A percentile compares a stretch with the other conserved stretches of the same genome.
Conservation (phyloP, 352 stramenopile species). For the Globisporangium perplexum region DNA sequence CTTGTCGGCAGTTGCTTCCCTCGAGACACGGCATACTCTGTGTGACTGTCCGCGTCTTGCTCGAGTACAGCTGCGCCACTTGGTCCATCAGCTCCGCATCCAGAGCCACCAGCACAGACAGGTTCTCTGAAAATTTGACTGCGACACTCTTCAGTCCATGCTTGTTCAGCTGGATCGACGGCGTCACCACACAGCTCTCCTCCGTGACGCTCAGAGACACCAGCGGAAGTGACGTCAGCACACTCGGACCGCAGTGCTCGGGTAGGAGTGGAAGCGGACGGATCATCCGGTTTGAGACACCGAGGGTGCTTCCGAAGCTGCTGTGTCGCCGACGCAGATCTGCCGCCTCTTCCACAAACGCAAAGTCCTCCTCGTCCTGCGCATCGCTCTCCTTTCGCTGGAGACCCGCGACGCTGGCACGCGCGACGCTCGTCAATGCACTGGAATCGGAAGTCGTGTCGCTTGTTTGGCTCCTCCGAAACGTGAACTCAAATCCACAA, state of each 20-base stretch:
- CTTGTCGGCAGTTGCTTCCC: slow-evolving; percentile 61
- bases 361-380: slow-evolving; percentile 66
- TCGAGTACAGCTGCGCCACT: slow-evolving; percentile 69
- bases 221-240: slow-evolving; percentile 52
- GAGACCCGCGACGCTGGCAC: neutral
- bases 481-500: slow-evolving; percentile 66
- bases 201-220: slow-evolving; percentile 35
- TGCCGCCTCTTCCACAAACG: slow-evolving; percentile 69
- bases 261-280: slow-evolving; percentile 39
- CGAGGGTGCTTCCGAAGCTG: slow-evolving; percentile 49
- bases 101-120: slow-evolving; percentile 69
- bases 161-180: slow-evolving; percentile 62
- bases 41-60: slow-evolving; percentile 64
- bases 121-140: slow-evolving; percentile 79
- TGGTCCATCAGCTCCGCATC: slow-evolving; percentile 75
- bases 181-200: slow-evolving; percentile 48
- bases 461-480: slow-evolving; percentile 4
- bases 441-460: neutral
- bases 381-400: slow-evolving; percentile 12
- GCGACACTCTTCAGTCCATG: slow-evolving; percentile 50
- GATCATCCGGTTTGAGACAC: slow-evolving; percentile 24
- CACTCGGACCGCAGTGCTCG: slow-evolving; percentile 34
- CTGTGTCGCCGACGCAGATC: slow-evolving; percentile 54
- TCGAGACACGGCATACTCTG: slow-evolving; percentile 64
- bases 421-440: too few relatives aligned